These are phyloP conservation scores for Scheffersomyces quercinus DNA, from an alignment of 1,139 yeast species.

Conservation along the genomic window DNA sequence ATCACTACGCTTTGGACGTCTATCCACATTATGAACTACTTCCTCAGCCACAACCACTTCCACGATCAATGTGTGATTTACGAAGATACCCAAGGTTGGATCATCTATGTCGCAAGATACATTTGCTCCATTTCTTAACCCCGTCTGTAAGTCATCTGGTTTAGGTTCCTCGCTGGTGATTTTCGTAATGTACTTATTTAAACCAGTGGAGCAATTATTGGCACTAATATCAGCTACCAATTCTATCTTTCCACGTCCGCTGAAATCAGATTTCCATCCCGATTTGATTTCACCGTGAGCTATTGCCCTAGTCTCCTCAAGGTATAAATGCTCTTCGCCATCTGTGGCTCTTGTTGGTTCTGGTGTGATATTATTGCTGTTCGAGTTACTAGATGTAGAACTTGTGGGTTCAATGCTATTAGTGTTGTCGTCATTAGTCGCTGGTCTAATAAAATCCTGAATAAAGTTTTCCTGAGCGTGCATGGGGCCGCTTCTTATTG, in stretches of 20 bases:
- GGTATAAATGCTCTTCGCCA: constrained; percentile 43
- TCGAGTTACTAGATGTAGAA: not conserved
- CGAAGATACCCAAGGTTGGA: constrained; percentile 74
- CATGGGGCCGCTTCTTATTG: constrained; percentile 27
- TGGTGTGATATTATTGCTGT: not conserved
- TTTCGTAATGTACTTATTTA: constrained; percentile 30
- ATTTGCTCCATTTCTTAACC: constrained; percentile 50
- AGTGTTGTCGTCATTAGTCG: not conserved
- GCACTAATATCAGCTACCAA: constrained; percentile 69
- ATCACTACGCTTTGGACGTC: constrained; percentile 9
- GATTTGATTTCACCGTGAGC: constrained; percentile 77
- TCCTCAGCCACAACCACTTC: constrained; percentile 97
- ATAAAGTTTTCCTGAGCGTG: constrained; percentile 27
- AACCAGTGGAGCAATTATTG: constrained; percentile 58
- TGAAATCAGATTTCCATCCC: constrained; percentile 95
- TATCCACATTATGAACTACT: constrained; percentile 42
- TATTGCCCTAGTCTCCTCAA: constrained; percentile 73
- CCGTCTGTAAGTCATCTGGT: constrained; percentile 26
- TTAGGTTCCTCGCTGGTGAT: constrained; percentile 29
- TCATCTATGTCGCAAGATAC: constrained; percentile 82
- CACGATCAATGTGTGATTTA: constrained; percentile 71
- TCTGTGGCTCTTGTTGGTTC: not conserved
- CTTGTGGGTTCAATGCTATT: no score
- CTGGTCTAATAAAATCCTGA: constrained; percentile 27
- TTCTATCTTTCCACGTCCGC: constrained; percentile 74